A percentile compares a stretch with the other conserved stretches of the same genome.
These are phyloP conservation scores for Asterochloris sp. DNA, from an alignment of 139 green algal species.

Conservation along the genomic window DNA sequence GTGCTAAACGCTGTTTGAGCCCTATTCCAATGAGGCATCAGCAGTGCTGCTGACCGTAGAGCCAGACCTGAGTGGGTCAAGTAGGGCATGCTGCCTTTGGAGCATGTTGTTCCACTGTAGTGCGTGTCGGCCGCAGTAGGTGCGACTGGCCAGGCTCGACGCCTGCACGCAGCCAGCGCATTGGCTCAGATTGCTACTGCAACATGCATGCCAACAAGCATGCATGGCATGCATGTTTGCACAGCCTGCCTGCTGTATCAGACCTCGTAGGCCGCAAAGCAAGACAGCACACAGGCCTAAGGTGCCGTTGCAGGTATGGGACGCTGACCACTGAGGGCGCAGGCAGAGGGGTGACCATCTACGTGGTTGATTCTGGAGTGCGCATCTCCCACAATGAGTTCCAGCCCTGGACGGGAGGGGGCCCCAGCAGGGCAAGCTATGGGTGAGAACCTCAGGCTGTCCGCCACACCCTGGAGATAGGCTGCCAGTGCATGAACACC, in stretches of 20 bases:
- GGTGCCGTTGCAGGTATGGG: slow-evolving; percentile 13
- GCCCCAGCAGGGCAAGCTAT: neutral
- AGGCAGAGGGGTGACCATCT: slow-evolving; percentile 35
- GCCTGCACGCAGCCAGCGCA: too few species aligned
- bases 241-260: neutral
- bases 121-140: too few species aligned
- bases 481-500: neutral
- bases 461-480: neutral
- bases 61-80: too few species aligned
- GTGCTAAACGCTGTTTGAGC: neutral
- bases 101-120: too few species aligned
- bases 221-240: too few species aligned
- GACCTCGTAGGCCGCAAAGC: neutral
- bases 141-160: too few species aligned
- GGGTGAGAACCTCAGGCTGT: slow-evolving; percentile 7
- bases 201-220: too few species aligned
- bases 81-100: too few species aligned
- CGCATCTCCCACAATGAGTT: slow-evolving; percentile 38
- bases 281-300: neutral
- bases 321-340: neutral
- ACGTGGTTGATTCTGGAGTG: slow-evolving; percentile 41
- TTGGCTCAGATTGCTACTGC: too few species aligned
- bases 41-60: too few species aligned
- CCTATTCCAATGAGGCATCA: neutral
- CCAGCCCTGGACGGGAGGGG: slow-evolving; percentile 10